Conservation (phyloP, 176 grass and related monocot species). For the Melocanna baccifera region DNA sequence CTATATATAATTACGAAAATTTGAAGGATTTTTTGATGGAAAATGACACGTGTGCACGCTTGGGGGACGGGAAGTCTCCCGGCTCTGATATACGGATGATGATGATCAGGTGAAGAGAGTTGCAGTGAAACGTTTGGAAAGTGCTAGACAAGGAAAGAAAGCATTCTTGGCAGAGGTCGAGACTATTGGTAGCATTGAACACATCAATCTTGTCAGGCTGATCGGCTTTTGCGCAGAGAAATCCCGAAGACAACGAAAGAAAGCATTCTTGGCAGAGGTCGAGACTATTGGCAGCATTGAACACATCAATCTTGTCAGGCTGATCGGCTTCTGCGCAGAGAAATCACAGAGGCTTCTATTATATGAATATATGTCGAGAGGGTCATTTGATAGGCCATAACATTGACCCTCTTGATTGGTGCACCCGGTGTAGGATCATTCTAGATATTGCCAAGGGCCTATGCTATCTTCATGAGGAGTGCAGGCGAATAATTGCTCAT, state of each 20-base stretch:
- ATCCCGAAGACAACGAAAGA: conserved; percentile 27
- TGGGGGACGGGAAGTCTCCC: too few species aligned
- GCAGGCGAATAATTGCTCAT: conserved; percentile 34
- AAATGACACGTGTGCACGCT: too few species aligned
- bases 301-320: conserved; percentile 33
- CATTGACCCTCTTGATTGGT: conserved; percentile 33
- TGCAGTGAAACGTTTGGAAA: conserved; percentile 35
- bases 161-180: conserved; percentile 33
- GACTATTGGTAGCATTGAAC: conserved; percentile 31
- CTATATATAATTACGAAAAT: too few species aligned
- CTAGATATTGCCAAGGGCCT: conserved; percentile 25
- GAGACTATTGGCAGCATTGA: conserved; percentile 34
- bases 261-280: conserved; percentile 32
- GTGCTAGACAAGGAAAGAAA: conserved; percentile 26
- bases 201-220: conserved; percentile 34
- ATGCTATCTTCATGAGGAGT: conserved; percentile 38
- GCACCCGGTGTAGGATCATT: conserved; percentile 18
- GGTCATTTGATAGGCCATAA: conserved; percentile 29
- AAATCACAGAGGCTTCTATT: conserved; percentile 34
- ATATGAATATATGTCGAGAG: conserved; percentile 39
- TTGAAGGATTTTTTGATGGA: too few species aligned
- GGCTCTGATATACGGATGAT: too few species aligned
- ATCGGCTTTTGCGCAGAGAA: conserved; percentile 35
- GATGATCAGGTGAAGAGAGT: conserved; percentile 32
- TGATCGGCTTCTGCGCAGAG: conserved; percentile 29